Base-by-base conservation (phyloP, 164 flowering plant species). In the Paratinospora sagittata region DNA sequence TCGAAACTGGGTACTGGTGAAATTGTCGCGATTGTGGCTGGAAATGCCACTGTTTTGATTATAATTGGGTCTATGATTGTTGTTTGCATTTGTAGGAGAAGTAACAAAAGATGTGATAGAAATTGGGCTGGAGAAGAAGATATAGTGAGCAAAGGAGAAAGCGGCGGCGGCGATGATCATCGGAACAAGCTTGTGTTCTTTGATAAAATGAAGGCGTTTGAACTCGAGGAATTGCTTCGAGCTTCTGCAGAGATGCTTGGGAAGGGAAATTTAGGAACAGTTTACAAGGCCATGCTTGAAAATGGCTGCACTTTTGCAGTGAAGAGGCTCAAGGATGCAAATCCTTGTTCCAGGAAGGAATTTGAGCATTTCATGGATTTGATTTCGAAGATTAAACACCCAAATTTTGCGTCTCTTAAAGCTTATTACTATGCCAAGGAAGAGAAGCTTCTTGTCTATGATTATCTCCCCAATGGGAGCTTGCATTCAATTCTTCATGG, bases 221-320 rank as follows among this genome's bases (percentile, higher is more conserved):
- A 92, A 83, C 84, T 95, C 26, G 98, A 95, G 72, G 98, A 95
- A 67, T 75, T 95, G 87, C 82, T 95, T 64, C 62, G 86, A 33
- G 97, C 98, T 0, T 95, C 98, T 37, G 97, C 97, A 27, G 98
- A 92, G 80, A 89, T 95, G 97, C 81, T 95, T 34, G 98, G 97
- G 49, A 95, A 95, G 72, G 98, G 98, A 26, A 84, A 87, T 67
- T 55, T 95, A 23, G 98, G 98, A 71, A 90, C 97, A 0, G 95
- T 90, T 13, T 95, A 95, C 68, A 83, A 82, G 78, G 98, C 98
- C 6, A 89, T 89, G 69, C 87, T 95, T 0, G 97, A 92, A 27
- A 90, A 87, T 68, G 98, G 97, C 0, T 67, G 72, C 23, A 79
- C 80, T 14, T 87, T 89, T 74, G 98, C 97, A 0, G 97, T 94